phyloP scores from a whole-genome alignment of 768 basidiomycete species.

The Terana coerulea region DNA sequence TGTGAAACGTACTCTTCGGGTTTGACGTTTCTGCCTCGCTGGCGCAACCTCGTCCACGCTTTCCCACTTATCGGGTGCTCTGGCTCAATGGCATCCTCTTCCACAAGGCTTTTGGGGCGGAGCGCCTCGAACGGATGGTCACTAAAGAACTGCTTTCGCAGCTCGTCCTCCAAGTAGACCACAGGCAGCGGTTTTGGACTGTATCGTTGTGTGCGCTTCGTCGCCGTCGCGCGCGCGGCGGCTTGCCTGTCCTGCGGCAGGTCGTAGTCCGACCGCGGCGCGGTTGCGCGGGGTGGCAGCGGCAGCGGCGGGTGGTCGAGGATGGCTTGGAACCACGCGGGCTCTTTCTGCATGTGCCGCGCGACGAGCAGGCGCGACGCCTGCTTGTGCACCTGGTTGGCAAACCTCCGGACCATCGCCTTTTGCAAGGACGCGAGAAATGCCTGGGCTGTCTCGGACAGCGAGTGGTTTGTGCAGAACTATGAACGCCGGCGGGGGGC shows the following conservation, averaged over 20 bases:
- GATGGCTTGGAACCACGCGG: conserved; percentile 83
- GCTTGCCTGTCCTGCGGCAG: conserved; percentile 14
- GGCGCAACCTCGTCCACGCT: conserved; percentile 76
- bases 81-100: conserved; percentile 54
- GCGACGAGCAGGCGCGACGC: conserved; percentile 76
- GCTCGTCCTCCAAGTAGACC: conserved; percentile 76
- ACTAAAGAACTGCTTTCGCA: conserved; percentile 87
- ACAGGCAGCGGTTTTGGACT: conserved; percentile 48
- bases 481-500: too few species aligned
- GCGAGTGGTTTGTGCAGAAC: neutral
- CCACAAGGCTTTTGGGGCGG: conserved; percentile 72
- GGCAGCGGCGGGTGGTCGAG: conserved; percentile 85
- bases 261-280: conserved; percentile 55
- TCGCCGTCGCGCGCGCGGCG: conserved; percentile 17
- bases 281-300: conserved; percentile 72
- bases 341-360: conserved; percentile 57
- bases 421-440: too few species aligned
- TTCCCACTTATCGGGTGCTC: conserved; percentile 54
- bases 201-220: conserved; percentile 11
- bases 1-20: conserved; percentile 79
- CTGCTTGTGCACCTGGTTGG: conserved; percentile 86
- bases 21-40: conserved; percentile 77
- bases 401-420: conserved; percentile 72
- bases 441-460: conserved; percentile 1
- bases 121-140: conserved; percentile 98